Percentiles rank a stretch among this genome's conserved stretches.
phyloP scores from a whole-genome alignment of 208 protist species.

The Trichomonas tenax region DNA sequence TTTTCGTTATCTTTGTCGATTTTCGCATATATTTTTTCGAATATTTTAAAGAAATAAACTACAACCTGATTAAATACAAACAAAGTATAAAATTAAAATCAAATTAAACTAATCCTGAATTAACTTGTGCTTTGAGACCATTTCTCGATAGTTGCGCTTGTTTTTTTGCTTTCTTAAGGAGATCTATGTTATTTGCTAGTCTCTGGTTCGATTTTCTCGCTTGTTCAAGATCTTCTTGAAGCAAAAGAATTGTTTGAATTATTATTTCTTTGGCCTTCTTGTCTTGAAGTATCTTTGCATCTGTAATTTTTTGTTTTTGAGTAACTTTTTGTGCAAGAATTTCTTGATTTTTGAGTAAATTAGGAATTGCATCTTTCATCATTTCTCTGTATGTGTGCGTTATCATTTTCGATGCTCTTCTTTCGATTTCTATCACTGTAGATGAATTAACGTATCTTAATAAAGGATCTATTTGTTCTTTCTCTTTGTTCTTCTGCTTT shows the following conservation, averaged over 20 bases:
- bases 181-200: background rate
- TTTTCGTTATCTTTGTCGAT: too few relatives aligned
- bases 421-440: background rate
- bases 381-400: background rate
- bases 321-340: background rate
- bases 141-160: background rate
- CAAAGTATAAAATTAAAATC: background rate
- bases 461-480: background rate
- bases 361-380: background rate
- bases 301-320: background rate
- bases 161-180: background rate
- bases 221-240: background rate
- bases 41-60: too few relatives aligned
- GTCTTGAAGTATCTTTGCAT: background rate
- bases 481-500: background rate
- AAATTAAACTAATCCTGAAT: background rate
- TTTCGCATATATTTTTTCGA: too few relatives aligned
- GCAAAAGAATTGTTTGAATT: background rate
- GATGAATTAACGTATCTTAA: background rate
- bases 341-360: background rate
- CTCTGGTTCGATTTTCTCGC: background rate
- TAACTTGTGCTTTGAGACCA: background rate
- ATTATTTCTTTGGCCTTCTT: background rate
- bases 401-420: background rate
- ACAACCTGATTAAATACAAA: too few relatives aligned